Evolutionary conservation across 768 basidiomycete genomes (phyloP).

Genomic region (Tylopilus balloui): DNA sequence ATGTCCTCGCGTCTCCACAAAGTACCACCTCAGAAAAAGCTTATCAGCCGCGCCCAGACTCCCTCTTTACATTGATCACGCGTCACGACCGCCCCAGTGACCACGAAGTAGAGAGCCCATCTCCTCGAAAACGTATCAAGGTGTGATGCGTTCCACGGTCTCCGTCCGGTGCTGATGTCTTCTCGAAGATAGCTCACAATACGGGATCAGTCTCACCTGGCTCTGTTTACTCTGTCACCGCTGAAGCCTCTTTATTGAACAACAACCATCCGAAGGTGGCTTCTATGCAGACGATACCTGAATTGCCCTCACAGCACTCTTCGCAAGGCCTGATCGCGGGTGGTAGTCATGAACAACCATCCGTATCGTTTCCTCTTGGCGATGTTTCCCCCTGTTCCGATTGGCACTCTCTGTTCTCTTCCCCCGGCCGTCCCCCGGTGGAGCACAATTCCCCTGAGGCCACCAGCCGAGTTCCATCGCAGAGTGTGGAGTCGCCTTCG

Average conservation of each 20-base stretch:
- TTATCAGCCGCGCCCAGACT: background rate
- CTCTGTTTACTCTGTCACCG: background rate
- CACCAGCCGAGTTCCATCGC: background rate
- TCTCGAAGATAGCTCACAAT: conserved; percentile 20
- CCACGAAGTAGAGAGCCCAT: conserved; percentile 10
- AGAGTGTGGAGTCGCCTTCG: background rate
- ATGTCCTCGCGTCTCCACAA: conserved; percentile 1
- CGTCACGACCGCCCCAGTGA: conserved; percentile 5
- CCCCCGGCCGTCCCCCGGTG: conserved; percentile 5
- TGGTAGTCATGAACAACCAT: background rate
- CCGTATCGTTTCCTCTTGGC: background rate
- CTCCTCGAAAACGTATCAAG: conserved; percentile 39
- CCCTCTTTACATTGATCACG: background rate
- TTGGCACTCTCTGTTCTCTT: conserved; percentile 21
- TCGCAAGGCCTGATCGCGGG: background rate
- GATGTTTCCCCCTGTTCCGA: conserved; percentile 6
- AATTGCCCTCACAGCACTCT: background rate
- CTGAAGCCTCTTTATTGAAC: background rate
- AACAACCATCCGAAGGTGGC: background rate
- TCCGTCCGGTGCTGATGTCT: conserved; percentile 8
- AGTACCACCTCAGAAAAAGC: background rate
- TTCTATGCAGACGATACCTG: background rate
- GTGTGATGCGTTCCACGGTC: conserved; percentile 12
- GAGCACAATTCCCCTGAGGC: background rate
- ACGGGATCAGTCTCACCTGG: background rate